Conservation (phyloP, 2,329 filamentous ascomycete genomes). For the Fusarium falciforme region DNA sequence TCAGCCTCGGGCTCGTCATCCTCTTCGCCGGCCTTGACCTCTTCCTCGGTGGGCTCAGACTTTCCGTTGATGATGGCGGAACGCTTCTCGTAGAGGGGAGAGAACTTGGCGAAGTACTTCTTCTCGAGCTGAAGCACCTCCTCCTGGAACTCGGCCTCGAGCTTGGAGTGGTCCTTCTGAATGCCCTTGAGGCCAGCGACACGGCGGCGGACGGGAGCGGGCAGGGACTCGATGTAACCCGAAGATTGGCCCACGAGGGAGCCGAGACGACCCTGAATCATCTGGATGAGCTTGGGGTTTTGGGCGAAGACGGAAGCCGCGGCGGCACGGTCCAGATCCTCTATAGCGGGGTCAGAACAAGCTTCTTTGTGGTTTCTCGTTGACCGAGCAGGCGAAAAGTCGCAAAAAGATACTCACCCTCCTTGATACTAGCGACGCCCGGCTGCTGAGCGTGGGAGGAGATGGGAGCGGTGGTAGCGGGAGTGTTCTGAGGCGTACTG, state of each 20-base stretch:
- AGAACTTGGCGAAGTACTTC: conserved; percentile 99
- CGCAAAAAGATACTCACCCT: conserved; percentile 73
- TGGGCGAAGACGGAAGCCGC: conserved; percentile 95
- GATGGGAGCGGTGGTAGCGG: conserved; percentile 94
- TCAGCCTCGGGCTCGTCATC: conserved; percentile 81
- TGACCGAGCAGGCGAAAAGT: conserved; percentile 10
- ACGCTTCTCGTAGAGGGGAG: conserved; percentile 95
- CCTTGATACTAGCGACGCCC: conserved; percentile 93
- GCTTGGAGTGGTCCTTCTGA: conserved; percentile 98
- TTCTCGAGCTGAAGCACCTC: conserved; percentile 98
- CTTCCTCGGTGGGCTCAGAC: conserved; percentile 85
- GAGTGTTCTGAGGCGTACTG: conserved; percentile 98
- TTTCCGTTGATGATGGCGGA: conserved; percentile 90
- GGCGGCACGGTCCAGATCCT: conserved; percentile 88
- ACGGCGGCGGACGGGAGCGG: conserved; percentile 87
- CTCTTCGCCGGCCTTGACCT: conserved; percentile 87
- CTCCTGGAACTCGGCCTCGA: conserved; percentile 98
- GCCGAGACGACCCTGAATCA: conserved; percentile 98
- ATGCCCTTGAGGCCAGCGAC: conserved; percentile 97
- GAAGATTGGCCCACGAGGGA: conserved; percentile 94
- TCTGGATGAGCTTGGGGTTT: conserved; percentile 92
- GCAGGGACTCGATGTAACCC: conserved; percentile 97
- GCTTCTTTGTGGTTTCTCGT: background rate
- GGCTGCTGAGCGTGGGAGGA: conserved; percentile 97
- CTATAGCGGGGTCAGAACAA: conserved; percentile 59